Conservation (phyloP, 805 yeast species). For the Myxozyma kluyveri region DNA sequence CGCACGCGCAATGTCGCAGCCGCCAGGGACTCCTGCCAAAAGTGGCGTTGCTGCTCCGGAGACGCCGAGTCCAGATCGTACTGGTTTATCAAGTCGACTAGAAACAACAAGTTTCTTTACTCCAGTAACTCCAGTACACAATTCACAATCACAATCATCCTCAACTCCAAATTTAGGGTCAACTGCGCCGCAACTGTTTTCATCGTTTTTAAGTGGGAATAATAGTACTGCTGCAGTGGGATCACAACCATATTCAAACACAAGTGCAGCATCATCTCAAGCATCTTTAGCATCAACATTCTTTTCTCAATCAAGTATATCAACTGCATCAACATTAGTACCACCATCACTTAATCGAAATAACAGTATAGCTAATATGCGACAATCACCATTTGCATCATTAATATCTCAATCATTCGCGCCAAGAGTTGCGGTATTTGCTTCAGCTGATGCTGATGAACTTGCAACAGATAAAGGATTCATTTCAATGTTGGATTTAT, state of each 20-base stretch:
- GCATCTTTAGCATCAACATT: not conserved
- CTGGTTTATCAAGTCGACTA: too few species aligned
- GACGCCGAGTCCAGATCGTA: too few species aligned
- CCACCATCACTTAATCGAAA: too few species aligned
- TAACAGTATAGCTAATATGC: too few species aligned
- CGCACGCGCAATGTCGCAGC: too few species aligned
- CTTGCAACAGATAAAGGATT: slow-evolving; percentile 45
- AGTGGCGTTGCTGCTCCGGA: too few species aligned
- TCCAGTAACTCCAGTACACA: not conserved
- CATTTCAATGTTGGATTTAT: slow-evolving; percentile 47
- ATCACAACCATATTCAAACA: too few species aligned
- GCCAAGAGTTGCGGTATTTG: slow-evolving; percentile 52
- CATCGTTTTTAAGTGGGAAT: slow-evolving; percentile 18
- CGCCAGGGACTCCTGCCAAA: too few species aligned
- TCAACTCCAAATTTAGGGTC: slow-evolving; percentile 12
- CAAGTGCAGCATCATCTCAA: not conserved
- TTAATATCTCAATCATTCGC: slow-evolving; percentile 43
- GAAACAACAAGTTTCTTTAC: not conserved
- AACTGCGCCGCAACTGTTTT: slow-evolving; percentile 22
- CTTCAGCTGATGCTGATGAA: slow-evolving; percentile 48
- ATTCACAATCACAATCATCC: not conserved
- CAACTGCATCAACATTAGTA: slow-evolving; percentile 9
- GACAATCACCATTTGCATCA: slow-evolving; percentile 18
- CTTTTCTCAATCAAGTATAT: slow-evolving; percentile 17
- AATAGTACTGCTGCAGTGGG: not conserved